Percentiles rank a stretch among this genome's conserved stretches.
phyloP scores from a whole-genome alignment of 306 rosid genomes.

The Hippophae rhamnoides region DNA sequence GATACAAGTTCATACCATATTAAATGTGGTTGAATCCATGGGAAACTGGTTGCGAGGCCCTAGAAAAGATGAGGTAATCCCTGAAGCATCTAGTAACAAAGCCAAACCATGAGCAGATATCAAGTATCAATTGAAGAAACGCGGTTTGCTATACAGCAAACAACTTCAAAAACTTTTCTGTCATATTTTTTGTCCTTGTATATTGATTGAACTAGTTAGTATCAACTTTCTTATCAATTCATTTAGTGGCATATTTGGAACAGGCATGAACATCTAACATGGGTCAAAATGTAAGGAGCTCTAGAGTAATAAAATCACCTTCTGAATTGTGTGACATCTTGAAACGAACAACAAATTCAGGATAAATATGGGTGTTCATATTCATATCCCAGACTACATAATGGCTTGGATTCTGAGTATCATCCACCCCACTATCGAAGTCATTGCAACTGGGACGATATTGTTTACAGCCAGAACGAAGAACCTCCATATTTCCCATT shows the following conservation, averaged over 20 bases:
- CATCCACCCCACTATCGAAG: conserved; percentile 85
- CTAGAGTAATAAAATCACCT: conserved; percentile 50
- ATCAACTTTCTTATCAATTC: conserved; percentile 3
- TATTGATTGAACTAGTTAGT: conserved; percentile 6
- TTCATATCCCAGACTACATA: conserved; percentile 73
- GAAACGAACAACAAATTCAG: conserved; percentile 75
- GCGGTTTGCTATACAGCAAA: conserved; percentile 7
- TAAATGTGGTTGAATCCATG: too few species aligned
- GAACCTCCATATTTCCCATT: conserved; percentile 71
- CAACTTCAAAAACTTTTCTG: conserved; percentile 22
- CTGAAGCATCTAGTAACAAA: conserved; percentile 4
- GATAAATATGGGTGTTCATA: conserved; percentile 68
- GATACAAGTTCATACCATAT: too few species aligned
- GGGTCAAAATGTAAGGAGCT: conserved; percentile 1
- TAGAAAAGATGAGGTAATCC: too few species aligned
- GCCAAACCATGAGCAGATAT: conserved; percentile 24
- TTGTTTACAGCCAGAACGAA: conserved; percentile 53
- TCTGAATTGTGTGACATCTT: conserved; percentile 38
- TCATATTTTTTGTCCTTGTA: background rate
- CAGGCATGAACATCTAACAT: conserved; percentile 4
- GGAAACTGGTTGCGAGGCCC: too few species aligned
- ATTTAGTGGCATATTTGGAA: conserved; percentile 1
- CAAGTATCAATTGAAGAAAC: conserved; percentile 22
- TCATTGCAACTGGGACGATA: conserved; percentile 57
- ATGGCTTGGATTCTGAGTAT: conserved; percentile 47